Conservation (phyloP, 2,329 filamentous ascomycete species). For the Alternaria consortialis region DNA sequence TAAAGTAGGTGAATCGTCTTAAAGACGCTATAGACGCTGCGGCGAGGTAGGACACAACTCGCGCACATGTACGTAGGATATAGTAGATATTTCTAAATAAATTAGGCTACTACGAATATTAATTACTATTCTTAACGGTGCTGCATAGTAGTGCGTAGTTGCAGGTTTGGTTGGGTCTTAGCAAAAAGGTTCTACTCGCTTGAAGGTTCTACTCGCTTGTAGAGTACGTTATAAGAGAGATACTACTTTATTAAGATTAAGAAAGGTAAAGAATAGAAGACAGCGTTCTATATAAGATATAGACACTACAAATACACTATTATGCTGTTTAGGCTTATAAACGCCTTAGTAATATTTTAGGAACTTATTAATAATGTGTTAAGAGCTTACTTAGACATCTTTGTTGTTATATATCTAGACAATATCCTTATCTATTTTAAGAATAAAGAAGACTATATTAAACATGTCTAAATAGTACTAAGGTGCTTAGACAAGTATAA, state of each 20-base stretch:
- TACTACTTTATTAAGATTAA: slow-evolving; percentile 16
- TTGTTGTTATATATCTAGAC: not conserved
- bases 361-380: slow-evolving; percentile 16
- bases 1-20: too few species aligned
- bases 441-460: not conserved
- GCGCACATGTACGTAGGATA: too few species aligned
- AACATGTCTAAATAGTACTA: not conserved
- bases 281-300: slow-evolving; percentile 11
- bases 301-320: slow-evolving; percentile 15
- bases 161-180: too few species aligned
- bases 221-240: too few species aligned
- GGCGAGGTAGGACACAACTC: too few species aligned
- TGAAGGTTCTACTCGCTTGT: too few species aligned
- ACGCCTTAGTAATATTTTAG: slow-evolving; percentile 7
- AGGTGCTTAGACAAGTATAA: not conserved
- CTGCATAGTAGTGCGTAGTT: too few species aligned
- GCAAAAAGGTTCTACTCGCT: too few species aligned
- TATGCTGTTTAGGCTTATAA: slow-evolving; percentile 13
- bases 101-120: too few species aligned
- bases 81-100: too few species aligned
- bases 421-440: not conserved
- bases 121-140: too few species aligned
- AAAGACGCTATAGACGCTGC: too few species aligned
- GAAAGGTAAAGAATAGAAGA: slow-evolving; percentile 19
- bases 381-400: not conserved